Evolutionary conservation across 129 eudicot species (phyloP).

Genomic region (Chrysanthemum lavandulifolium): DNA sequence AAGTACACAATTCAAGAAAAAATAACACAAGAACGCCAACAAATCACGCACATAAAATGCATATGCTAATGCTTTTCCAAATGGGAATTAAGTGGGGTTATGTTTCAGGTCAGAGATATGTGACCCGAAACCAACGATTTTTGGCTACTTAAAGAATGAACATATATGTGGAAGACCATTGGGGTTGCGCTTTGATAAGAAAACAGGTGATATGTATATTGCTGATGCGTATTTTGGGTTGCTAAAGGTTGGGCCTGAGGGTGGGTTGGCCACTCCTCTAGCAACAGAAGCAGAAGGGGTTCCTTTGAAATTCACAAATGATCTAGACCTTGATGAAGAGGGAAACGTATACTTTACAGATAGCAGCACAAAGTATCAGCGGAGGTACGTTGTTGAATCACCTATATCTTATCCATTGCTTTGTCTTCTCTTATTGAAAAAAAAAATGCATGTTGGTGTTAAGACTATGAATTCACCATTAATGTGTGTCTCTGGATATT

Average conservation of each 20-base stretch:
- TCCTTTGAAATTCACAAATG: slow-evolving; percentile 81
- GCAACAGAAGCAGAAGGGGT: slow-evolving; percentile 83
- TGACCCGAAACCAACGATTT: slow-evolving; percentile 65
- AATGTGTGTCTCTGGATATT: neutral
- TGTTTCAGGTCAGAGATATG: slow-evolving; percentile 72
- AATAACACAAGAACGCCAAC: neutral
- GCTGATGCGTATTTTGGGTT: slow-evolving; percentile 97
- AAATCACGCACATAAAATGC: neutral
- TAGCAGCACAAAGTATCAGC: slow-evolving; percentile 76
- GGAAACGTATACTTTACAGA: slow-evolving; percentile 91
- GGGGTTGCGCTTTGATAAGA: slow-evolving; percentile 84
- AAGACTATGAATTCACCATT: neutral
- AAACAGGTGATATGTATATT: slow-evolving; percentile 82
- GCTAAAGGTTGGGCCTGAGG: slow-evolving; percentile 92
- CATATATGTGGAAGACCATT: slow-evolving; percentile 97
- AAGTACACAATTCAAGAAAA: no score
- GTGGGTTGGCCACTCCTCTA: slow-evolving; percentile 79
- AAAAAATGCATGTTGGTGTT: neutral
- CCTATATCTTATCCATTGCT: neutral
- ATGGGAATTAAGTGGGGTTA: slow-evolving; percentile 6
- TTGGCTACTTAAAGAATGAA: slow-evolving; percentile 69
- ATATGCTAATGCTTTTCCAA: neutral
- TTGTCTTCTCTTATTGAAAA: neutral
- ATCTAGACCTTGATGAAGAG: slow-evolving; percentile 80
- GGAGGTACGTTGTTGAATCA: slow-evolving; percentile 51